A percentile compares a stretch with the other conserved stretches of the same genome.
Conservation (phyloP, 805 yeast genomes). For the Scheffersomyces ergatensis region DNA sequence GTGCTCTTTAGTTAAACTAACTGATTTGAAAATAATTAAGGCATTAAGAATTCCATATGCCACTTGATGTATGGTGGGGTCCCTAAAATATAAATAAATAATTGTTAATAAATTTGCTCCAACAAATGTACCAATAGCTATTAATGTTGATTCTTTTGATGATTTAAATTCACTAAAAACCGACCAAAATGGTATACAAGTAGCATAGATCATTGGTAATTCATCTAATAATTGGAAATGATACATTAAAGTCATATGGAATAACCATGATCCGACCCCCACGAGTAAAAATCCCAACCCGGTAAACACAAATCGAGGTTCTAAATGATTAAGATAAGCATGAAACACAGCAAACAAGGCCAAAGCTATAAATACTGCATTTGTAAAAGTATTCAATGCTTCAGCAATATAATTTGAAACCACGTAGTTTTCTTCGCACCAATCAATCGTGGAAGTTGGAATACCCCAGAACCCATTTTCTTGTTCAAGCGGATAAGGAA, state of each 20-base stretch:
- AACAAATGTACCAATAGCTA: conserved; percentile 46
- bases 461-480: conserved; percentile 73
- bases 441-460: conserved; percentile 92
- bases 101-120: conserved; percentile 65
- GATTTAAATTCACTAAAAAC: conserved; percentile 61
- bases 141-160: conserved; percentile 32
- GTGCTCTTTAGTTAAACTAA: conserved; percentile 46
- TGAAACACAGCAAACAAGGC: conserved; percentile 67
- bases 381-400: conserved; percentile 82
- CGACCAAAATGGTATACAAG: conserved; percentile 91
- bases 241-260: conserved; percentile 92
- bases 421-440: conserved; percentile 98
- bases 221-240: conserved; percentile 92
- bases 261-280: conserved; percentile 91
- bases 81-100: conserved; percentile 66
- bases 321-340: conserved; percentile 59
- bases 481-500: conserved; percentile 56
- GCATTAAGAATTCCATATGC: conserved; percentile 79
- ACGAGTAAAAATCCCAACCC: conserved; percentile 83
- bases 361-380: conserved; percentile 48
- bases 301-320: conserved; percentile 65
- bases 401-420: conserved; percentile 86
- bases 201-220: conserved; percentile 96
- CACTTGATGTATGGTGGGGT: conserved; percentile 87
- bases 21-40: conserved; percentile 64